Base-by-base conservation (phyloP, 2,329 filamentous ascomycete genomes). In the Geosmithia flava region DNA sequence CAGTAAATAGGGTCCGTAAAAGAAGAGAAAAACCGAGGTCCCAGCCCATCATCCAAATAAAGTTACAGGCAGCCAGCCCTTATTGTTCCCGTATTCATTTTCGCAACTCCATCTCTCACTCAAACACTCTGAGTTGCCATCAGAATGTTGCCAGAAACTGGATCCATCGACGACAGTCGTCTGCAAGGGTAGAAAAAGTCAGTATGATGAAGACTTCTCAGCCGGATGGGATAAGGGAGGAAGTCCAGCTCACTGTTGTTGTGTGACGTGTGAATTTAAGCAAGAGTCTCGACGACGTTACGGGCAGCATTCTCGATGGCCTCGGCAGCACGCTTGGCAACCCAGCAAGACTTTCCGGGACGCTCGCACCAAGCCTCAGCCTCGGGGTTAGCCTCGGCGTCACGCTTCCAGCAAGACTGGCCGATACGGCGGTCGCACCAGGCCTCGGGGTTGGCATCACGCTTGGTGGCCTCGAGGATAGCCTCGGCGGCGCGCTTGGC, bases 401-500 rank as follows among this genome's bases (percentile, higher is more conserved):
- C 67, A 54, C 62, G 61, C 53, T 67, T 66, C n/a, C n/a, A n/a
- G n/a, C n/a, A n/a, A n/a, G n/a, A n/a, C n/a, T n/a, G n/a, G n/a
- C n/a, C n/a, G n/a, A n/a, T n/a, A n/a, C n/a, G n/a, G n/a, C n/a
- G n/a, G n/a, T n/a, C n/a, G n/a, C n/a, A 27, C 23, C 8, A 27
- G 56, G 58, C 64, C 50, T 51, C 52, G 16, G 19, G n/a, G 10
- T 47, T 39, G 16, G 54, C 51, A 46, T 61, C 55, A 51, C 62
- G 57, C 51, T 60, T 59, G 55, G 64, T 62, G 49, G 61, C 61
- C 16, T 59, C 52, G 30, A 67, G 58, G 27, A 67, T 56, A 13
- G 62, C 62, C 46, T 64, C 62, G 44, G 64, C 64, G 17, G 61
- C 64, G 48, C 63, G 62, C 57, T 65, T 68, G 48, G 59, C 59